A percentile compares a stretch with the other conserved stretches of the same genome.
Evolutionary conservation across 441 rosid genomes (phyloP).

Genomic region (Populus tomentosa): DNA sequence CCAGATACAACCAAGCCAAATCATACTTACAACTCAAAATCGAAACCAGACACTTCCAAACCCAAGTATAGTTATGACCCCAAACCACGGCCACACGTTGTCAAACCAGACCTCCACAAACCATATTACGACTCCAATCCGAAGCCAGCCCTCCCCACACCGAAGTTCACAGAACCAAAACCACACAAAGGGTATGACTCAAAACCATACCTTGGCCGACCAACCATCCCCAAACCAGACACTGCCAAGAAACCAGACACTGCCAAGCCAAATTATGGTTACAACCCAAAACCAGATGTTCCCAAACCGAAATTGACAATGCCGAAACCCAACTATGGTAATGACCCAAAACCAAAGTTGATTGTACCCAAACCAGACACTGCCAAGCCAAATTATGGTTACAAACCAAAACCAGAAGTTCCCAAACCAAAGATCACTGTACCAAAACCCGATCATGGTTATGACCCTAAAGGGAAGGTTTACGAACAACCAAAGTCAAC

Average conservation of each 20-base stretch:
- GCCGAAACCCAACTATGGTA: neutral
- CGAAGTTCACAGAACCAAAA: neutral
- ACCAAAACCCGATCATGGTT: neutral
- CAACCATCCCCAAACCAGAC: neutral
- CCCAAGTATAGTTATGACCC: too few relatives aligned
- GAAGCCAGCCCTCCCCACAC: too few relatives aligned
- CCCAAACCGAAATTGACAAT: neutral
- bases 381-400: neutral
- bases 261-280: neutral
- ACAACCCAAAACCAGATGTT: neutral
- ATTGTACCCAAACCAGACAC: neutral
- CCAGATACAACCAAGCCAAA: neutral
- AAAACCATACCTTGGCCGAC: too few relatives aligned
- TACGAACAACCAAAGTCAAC: neutral
- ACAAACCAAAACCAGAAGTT: neutral
- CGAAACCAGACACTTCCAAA: too few relatives aligned
- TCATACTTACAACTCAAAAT: too few relatives aligned
- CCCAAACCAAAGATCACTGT: neutral
- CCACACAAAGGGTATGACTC: neutral
- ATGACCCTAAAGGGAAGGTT: neutral
- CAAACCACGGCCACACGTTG: neutral
- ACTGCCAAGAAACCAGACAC: neutral
- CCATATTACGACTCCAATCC: too few relatives aligned
- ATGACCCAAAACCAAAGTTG: neutral
- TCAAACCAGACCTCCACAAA: too few relatives aligned